Evolutionary conservation across 169 alveolate genomes (phyloP), one percentile per base, ranked within the genome.

Genomic region (Fabrea salina): DNA sequence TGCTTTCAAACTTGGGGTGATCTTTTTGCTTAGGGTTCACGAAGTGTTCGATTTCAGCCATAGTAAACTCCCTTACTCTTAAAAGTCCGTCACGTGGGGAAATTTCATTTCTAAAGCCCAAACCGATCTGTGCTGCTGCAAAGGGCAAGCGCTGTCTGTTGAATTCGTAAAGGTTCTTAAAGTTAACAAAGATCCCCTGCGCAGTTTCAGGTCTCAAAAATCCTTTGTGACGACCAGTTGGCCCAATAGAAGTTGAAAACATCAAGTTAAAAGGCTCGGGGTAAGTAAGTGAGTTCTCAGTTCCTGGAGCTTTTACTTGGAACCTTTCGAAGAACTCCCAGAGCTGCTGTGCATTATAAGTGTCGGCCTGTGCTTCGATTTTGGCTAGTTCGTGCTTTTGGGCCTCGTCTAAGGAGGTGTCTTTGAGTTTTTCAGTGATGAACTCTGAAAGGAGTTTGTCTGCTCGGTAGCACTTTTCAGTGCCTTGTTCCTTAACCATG

Each of bases 191-290:
- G 44, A 97, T 98, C 30, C 99, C 99, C 85, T 98, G 98, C 0
- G 99, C 99, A 0, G 99, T 98, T 83, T 98, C 99, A 2, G 99
- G 99, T 40, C 99, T 93, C 54, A 98, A 77, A 80, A 66, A 98
- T 5, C 98, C 99, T 37, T 86, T 82, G 56, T 67, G 82, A 44
- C 83, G 79, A 3, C 93, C 95, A 77, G 94, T 89, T 8, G 99
- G 99, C 0, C 99, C 99, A 19, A 98, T 94, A 71, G 86, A 86
- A 35, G 99, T 95, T 66, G 89, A 94, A 71, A 98, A 98, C 99
- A 98, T 97, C 39, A 98, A 89, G 86, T 97, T 97, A 86, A 98
- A 98, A 41, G 98, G 98, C 57, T 85, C 85, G 19, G 99, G 99
- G 50, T 94, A 94, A 2, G 98, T 92, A 79, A 97, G 91, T 41